A percentile compares a stretch with the other conserved stretches of the same genome.
Conservation (phyloP, 768 basidiomycete species). For the Podaxis mareebaensis region DNA sequence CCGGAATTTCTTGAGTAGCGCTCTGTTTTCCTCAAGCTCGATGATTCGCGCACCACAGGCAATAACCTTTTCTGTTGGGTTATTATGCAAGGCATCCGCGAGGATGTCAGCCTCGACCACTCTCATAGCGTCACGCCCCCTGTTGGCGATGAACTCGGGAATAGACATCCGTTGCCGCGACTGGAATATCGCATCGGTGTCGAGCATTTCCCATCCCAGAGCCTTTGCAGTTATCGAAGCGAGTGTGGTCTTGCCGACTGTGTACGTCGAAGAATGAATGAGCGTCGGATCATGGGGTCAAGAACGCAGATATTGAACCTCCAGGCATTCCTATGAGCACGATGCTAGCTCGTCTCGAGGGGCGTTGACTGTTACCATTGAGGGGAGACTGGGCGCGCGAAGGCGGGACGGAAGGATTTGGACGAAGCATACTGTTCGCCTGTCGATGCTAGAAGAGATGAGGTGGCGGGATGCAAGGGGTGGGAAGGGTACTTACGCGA, state of each 20-base stretch:
- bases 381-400: constrained; percentile 18
- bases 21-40: constrained; percentile 65
- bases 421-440: constrained; percentile 9
- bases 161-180: constrained; percentile 46
- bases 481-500: constrained; percentile 1
- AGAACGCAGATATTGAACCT: constrained; percentile 25
- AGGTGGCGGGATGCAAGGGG: too few relatives aligned
- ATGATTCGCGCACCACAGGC: constrained; percentile 79
- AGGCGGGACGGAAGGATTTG: constrained; percentile 2
- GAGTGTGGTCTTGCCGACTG: constrained; percentile 72
- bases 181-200: constrained; percentile 67
- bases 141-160: constrained; percentile 54
- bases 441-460: not conserved
- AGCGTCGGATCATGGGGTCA: not conserved
- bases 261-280: not conserved
- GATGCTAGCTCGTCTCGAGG: constrained; percentile 33
- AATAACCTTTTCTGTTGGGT: constrained; percentile 57
- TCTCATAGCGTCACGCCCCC: constrained; percentile 77
- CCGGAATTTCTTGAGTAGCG: constrained; percentile 52
- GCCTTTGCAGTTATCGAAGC: constrained; percentile 61
- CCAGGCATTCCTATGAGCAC: constrained; percentile 82
- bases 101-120: constrained; percentile 62
- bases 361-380: constrained; percentile 14
- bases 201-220: constrained; percentile 58
- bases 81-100: constrained; percentile 50